These are phyloP conservation scores for Lachancea fermentati DNA, from an alignment of 805 yeast genomes.

Conservation along the genomic window DNA sequence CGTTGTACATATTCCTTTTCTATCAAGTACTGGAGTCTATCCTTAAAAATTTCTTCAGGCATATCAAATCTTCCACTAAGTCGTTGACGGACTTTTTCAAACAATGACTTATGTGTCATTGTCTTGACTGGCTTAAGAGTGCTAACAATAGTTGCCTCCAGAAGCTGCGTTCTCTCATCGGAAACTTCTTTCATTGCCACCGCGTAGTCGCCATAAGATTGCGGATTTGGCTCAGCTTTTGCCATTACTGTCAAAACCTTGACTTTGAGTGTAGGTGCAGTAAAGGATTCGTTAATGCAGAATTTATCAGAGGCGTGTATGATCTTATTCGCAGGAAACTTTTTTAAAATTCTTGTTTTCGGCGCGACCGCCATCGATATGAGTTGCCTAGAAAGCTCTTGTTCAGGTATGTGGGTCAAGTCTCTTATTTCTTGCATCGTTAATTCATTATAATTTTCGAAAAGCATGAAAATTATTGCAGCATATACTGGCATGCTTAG, in stretches of 20 bases:
- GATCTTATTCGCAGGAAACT: constrained; percentile 69
- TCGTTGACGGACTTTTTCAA: constrained; percentile 59
- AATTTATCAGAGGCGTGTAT: constrained; percentile 61
- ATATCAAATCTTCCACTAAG: constrained; percentile 64
- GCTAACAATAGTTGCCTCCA: constrained; percentile 83
- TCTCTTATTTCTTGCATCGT: constrained; percentile 58
- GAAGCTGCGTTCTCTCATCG: constrained; percentile 37
- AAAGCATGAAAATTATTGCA: constrained; percentile 70
- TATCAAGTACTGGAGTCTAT: constrained; percentile 64
- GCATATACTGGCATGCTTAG: constrained; percentile 77
- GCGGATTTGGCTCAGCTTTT: constrained; percentile 34
- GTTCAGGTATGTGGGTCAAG: constrained; percentile 64
- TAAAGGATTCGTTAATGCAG: constrained; percentile 60
- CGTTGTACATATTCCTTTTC: constrained; percentile 79
- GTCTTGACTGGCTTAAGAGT: constrained; percentile 74
- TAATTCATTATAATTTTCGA: constrained; percentile 50
- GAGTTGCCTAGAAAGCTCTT: constrained; percentile 69
- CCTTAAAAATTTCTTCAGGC: constrained; percentile 58
- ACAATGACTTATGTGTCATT: constrained; percentile 55
- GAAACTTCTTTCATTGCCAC: not conserved
- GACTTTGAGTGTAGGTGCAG: constrained; percentile 60
- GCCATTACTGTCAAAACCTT: constrained; percentile 61
- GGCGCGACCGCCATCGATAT: constrained; percentile 84
- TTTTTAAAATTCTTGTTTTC: constrained; percentile 65
- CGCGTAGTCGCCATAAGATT: constrained; percentile 31